Conservation (phyloP, 768 basidiomycete genomes). For the Lentinula edodes region DNA sequence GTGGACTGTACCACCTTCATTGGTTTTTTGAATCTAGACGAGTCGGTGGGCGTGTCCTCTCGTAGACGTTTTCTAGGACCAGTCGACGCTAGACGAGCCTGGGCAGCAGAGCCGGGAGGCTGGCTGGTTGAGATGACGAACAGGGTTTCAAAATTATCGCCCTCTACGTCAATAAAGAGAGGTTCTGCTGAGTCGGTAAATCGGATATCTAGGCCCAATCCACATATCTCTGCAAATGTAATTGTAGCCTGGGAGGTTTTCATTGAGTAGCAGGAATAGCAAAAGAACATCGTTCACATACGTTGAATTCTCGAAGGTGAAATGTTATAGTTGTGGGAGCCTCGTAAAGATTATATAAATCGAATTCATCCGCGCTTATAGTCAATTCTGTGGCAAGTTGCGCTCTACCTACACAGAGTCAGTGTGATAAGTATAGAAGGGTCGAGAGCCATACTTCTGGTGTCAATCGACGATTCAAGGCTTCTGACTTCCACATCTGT, state of each 20-base stretch:
- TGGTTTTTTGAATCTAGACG: constrained; percentile 42
- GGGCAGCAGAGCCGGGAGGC: constrained; percentile 32
- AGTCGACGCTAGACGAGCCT: constrained; percentile 12
- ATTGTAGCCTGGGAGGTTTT: constrained; percentile 60
- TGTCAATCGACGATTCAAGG: constrained; percentile 58
- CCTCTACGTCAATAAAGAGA: constrained; percentile 72
- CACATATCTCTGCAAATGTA: constrained; percentile 69
- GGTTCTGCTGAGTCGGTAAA: constrained; percentile 74
- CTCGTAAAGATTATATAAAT: constrained; percentile 61
- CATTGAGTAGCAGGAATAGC: neutral
- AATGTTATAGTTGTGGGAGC: constrained; percentile 69
- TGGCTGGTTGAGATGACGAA: constrained; percentile 80
- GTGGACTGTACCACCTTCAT: constrained; percentile 43
- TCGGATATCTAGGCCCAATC: constrained; percentile 58
- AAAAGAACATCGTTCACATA: constrained; percentile 23
- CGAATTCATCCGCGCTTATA: constrained; percentile 78
- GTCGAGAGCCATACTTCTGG: constrained; percentile 41
- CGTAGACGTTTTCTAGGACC: constrained; percentile 36
- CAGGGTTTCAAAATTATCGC: constrained; percentile 56
- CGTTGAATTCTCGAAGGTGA: constrained; percentile 81
- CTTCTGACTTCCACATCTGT: constrained; percentile 66
- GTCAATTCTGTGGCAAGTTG: constrained; percentile 72
- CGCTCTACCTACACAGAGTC: constrained; percentile 39
- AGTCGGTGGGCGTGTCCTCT: constrained; percentile 31
- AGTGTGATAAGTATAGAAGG: neutral